Evolutionary conservation across 2,329 filamentous ascomycete species (phyloP).

Genomic region (Phialophora expanda): DNA sequence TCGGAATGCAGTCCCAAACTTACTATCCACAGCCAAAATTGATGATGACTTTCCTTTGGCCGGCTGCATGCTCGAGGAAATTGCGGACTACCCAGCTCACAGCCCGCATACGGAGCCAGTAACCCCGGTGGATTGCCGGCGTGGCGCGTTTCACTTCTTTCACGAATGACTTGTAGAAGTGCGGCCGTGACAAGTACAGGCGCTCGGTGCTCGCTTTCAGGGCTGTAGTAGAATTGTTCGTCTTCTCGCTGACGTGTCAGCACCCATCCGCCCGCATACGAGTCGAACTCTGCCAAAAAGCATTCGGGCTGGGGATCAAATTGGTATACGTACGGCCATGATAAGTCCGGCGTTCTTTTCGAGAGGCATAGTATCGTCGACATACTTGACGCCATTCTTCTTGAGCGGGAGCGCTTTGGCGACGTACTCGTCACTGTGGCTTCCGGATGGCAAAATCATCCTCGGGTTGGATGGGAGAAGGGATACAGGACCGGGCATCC

Average conservation of each 20-base stretch:
- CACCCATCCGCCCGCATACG: neutral
- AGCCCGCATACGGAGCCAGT: conserved; percentile 82
- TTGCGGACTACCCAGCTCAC: conserved; percentile 76
- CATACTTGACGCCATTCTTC: neutral
- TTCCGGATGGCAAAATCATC: neutral
- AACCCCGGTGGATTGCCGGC: conserved; percentile 86
- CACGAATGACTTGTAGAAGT: conserved; percentile 88
- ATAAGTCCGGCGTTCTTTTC: conserved; percentile 24
- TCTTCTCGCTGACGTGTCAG: conserved; percentile 54
- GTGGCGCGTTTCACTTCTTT: conserved; percentile 79
- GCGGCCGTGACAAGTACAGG: conserved; percentile 78
- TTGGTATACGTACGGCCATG: conserved; percentile 21
- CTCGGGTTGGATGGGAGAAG: neutral
- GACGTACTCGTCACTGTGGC: neutral
- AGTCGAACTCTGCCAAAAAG: neutral
- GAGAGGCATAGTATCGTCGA: conserved; percentile 18
- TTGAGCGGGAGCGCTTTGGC: neutral
- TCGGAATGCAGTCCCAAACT: conserved; percentile 22
- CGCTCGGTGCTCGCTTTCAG: conserved; percentile 90
- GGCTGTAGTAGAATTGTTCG: conserved; percentile 90
- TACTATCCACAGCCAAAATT: conserved; percentile 39
- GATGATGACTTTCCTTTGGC: conserved; percentile 37
- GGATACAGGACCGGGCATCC: neutral
- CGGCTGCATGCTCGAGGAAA: conserved; percentile 66
- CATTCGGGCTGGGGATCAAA: neutral